A percentile compares a stretch with the other conserved stretches of the same genome.
These are phyloP conservation scores for Leccinum ochraceum DNA, from an alignment of 768 basidiomycete genomes.

Conservation along the genomic window DNA sequence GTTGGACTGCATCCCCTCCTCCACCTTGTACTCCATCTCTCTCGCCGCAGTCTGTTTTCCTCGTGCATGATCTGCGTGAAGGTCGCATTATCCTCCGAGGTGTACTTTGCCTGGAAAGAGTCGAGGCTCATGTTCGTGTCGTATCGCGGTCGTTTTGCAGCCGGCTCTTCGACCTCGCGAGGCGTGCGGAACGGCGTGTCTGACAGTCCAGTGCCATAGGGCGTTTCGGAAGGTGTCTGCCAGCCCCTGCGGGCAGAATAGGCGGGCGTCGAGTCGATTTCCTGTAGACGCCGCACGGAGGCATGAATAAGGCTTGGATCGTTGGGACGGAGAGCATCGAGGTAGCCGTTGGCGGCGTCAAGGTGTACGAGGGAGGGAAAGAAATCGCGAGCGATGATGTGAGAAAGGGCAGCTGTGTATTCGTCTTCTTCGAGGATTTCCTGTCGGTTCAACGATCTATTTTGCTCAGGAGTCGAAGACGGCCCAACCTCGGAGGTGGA, in stretches of 20 bases:
- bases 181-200: slow-evolving; percentile 67
- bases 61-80: slow-evolving; percentile 91
- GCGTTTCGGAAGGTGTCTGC: slow-evolving; percentile 62
- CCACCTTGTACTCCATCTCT: slow-evolving; percentile 52
- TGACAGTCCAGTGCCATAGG: slow-evolving; percentile 55
- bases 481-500: slow-evolving; percentile 31
- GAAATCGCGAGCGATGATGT: slow-evolving; percentile 96
- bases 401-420: slow-evolving; percentile 86
- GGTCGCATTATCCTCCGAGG: slow-evolving; percentile 96
- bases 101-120: slow-evolving; percentile 86
- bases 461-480: slow-evolving; percentile 26
- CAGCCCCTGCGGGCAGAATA: slow-evolving; percentile 32
- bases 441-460: slow-evolving; percentile 71
- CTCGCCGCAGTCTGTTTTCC: slow-evolving; percentile 81
- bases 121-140: slow-evolving; percentile 72
- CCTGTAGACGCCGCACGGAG: slow-evolving; percentile 72
- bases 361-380: slow-evolving; percentile 92
- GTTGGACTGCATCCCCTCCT: too few relatives aligned
- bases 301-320: slow-evolving; percentile 77
- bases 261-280: slow-evolving; percentile 55
- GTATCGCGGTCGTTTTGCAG: slow-evolving; percentile 58
- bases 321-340: slow-evolving; percentile 73
- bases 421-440: slow-evolving; percentile 88
- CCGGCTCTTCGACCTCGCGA: slow-evolving; percentile 41
- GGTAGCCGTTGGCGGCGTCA: slow-evolving; percentile 84